These are phyloP conservation scores for Arctium lappa DNA, from an alignment of 129 eudicot species.

Conservation along the genomic window DNA sequence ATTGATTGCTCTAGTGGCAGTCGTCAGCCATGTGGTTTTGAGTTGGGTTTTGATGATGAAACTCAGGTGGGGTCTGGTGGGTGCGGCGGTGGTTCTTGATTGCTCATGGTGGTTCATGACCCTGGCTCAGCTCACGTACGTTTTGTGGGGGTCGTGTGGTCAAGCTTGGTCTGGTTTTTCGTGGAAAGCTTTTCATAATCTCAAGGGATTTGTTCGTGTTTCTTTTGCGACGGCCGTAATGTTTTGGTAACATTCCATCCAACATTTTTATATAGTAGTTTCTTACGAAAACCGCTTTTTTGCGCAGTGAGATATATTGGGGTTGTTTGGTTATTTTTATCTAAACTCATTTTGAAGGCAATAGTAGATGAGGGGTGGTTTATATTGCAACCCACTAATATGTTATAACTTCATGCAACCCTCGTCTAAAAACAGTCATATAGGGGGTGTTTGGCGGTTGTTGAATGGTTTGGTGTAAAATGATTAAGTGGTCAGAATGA, in stretches of 20 bases:
- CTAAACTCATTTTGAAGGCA: not conserved
- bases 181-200: slow-evolving; percentile 48
- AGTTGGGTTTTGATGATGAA: slow-evolving; percentile 64
- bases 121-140: slow-evolving; percentile 39
- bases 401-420: too few species aligned
- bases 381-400: too few species aligned
- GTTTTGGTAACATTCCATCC: slow-evolving; percentile 48
- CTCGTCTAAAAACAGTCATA: too few species aligned
- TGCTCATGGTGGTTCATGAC: slow-evolving; percentile 73
- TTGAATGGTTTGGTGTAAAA: too few species aligned
- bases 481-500: too few species aligned
- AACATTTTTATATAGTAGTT: too few species aligned
- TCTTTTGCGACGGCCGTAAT: slow-evolving; percentile 68
- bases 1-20: slow-evolving; percentile 35
- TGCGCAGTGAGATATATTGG: too few species aligned
- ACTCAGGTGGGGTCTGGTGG: slow-evolving; percentile 53
- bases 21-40: slow-evolving; percentile 36
- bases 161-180: slow-evolving; percentile 70
- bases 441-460: too few species aligned
- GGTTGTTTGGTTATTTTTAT: not conserved
- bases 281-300: too few species aligned
- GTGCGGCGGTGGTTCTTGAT: slow-evolving; percentile 55
- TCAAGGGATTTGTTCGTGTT: slow-evolving; percentile 49
- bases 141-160: slow-evolving; percentile 58
- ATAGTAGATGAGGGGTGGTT: too few species aligned